Conservation (phyloP, 1,284 basidiomycete genomes). For the Vanrija sp. region DNA sequence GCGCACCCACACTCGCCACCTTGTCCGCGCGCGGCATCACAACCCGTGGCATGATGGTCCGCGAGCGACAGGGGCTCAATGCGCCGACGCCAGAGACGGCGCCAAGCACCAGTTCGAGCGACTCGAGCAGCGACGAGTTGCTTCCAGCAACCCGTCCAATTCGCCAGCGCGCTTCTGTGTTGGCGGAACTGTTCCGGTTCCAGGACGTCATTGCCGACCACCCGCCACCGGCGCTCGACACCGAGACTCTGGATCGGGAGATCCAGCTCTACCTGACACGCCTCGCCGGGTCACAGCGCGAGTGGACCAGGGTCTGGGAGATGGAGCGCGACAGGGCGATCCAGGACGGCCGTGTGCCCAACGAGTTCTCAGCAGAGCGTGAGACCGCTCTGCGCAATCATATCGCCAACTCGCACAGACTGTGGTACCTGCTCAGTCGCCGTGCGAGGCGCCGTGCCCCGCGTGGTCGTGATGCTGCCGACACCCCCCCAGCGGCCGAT, state of each 20-base stretch:
- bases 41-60: conserved; percentile 11
- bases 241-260: conserved; percentile 9
- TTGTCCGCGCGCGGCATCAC: conserved; percentile 3
- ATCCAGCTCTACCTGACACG: conserved; percentile 3
- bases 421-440: conserved; percentile 6
- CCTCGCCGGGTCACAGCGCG: conserved; percentile 8
- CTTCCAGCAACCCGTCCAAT: too few species aligned
- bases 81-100: too few species aligned
- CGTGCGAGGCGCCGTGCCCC: background rate
- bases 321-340: conserved; percentile 5
- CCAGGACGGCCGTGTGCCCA: conserved; percentile 3
- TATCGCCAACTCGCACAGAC: conserved; percentile 10
- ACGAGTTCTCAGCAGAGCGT: conserved; percentile 3
- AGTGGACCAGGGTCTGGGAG: conserved; percentile 6
- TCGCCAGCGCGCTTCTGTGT: too few species aligned
- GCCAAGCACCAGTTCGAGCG: too few species aligned
- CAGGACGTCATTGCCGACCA: too few species aligned
- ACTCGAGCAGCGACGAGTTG: too few species aligned
- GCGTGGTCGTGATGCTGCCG: background rate
- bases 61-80: conserved; percentile 3
- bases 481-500: background rate
- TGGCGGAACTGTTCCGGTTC: too few species aligned
- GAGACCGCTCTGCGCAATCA: conserved; percentile 9
- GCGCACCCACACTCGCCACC: too few species aligned
- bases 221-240: background rate